Conservation (phyloP, 805 yeast genomes). For the Scheffersomyces coipomensis region DNA sequence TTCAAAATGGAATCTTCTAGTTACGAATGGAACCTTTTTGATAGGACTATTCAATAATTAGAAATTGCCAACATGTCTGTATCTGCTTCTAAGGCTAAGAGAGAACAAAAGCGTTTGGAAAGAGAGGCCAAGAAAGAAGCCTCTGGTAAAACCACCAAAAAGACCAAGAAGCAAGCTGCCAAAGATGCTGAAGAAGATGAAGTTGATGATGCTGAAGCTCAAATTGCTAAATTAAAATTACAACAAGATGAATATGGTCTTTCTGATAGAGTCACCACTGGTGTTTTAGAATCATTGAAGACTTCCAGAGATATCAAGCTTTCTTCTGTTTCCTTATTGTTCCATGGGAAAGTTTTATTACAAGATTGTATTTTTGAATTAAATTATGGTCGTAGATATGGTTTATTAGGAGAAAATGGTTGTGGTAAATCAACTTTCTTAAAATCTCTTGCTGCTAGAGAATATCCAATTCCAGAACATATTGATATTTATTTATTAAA, state of each 20-base stretch:
- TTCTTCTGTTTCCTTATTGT: slow-evolving; percentile 83
- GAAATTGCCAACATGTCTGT: slow-evolving; percentile 47
- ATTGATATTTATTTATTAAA: slow-evolving; percentile 91
- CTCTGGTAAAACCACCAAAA: slow-evolving; percentile 73
- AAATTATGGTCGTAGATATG: slow-evolving; percentile 97
- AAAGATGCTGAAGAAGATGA: slow-evolving; percentile 52
- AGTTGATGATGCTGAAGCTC: slow-evolving; percentile 64
- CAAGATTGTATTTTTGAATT: slow-evolving; percentile 91
- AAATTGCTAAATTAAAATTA: slow-evolving; percentile 80
- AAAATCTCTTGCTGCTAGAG: slow-evolving; percentile 92
- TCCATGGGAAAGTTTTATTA: slow-evolving; percentile 95
- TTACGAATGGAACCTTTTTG: too few relatives aligned
- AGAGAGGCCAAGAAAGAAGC: slow-evolving; percentile 46
- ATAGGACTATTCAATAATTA: too few relatives aligned
- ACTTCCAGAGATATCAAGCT: slow-evolving; percentile 94
- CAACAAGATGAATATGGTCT: slow-evolving; percentile 93
- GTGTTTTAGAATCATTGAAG: slow-evolving; percentile 84
- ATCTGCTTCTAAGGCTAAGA: slow-evolving; percentile 95
- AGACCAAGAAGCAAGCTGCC: slow-evolving; percentile 55
- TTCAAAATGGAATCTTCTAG: too few relatives aligned
- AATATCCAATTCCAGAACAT: slow-evolving; percentile 89
- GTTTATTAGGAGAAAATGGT: slow-evolving; percentile 96
- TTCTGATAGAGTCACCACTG: slow-evolving; percentile 96
- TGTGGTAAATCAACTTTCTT: slow-evolving; percentile 97
- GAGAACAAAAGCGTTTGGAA: slow-evolving; percentile 91